Percentiles rank a stretch among this genome's conserved stretches.
Conservation (phyloP, 345 rosid species). For the sweet orange (Citrus sinensis) region DVS_A1.0 CM039162.1:684501-685000, state of each 20-base stretch:
- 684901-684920: slow-evolving; percentile 1
- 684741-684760: slow-evolving; percentile 74
- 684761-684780: slow-evolving; percentile 47
- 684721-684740: neutral
- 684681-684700: slow-evolving; percentile 2
- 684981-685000: neutral
- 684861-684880: slow-evolving; percentile 77
- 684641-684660: neutral
- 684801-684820: slow-evolving; percentile 76
- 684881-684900: slow-evolving; percentile 35
- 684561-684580: neutral
- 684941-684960: neutral
- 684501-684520: slow-evolving; percentile 83
- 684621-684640: neutral
- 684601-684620: neutral
- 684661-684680: slow-evolving; percentile 4
- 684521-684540: slow-evolving; percentile 53
- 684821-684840: slow-evolving; percentile 86
- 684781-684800: slow-evolving; percentile 56
- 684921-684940: neutral
- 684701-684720: neutral
- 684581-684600: neutral
- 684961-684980: neutral
- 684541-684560: slow-evolving; percentile 67
- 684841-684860: slow-evolving; percentile 74